These are phyloP conservation scores for Pestalotiopsis sp. DNA, from an alignment of 2,329 filamentous ascomycete genomes.

Conservation along the genomic window DNA sequence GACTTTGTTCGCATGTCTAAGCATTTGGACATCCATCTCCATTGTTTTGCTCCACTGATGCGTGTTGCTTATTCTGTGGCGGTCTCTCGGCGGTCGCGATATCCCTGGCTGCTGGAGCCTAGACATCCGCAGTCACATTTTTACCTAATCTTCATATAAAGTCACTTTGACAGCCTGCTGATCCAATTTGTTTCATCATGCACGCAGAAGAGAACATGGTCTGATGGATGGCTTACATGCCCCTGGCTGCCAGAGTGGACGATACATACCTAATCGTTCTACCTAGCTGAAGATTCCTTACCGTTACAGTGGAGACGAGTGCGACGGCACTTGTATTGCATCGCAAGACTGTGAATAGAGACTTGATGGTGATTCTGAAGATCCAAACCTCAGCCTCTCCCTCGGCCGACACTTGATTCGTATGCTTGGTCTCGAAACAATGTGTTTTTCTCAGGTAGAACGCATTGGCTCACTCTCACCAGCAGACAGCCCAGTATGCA, in stretches of 20 bases:
- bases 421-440: background rate
- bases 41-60: too few relatives aligned
- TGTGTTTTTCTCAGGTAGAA: background rate
- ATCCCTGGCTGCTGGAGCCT: background rate
- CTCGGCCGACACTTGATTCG: background rate
- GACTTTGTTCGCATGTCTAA: too few relatives aligned
- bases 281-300: background rate
- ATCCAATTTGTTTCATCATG: background rate
- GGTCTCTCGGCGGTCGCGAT: too few relatives aligned
- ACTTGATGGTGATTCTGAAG: background rate
- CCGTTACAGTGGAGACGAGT: background rate
- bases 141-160: background rate
- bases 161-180: background rate
- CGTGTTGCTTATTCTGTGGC: too few relatives aligned
- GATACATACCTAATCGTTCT: background rate
- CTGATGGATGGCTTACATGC: background rate
- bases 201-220: background rate
- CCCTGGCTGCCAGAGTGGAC: too few relatives aligned
- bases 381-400: background rate
- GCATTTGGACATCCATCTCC: too few relatives aligned
- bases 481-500: background rate
- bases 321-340: background rate
- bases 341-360: background rate
- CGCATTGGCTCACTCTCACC: background rate
- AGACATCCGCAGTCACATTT: background rate